Conservation (phyloP, 1,284 basidiomycete genomes). For the Austroboletus olivaceoglutinosus region DNA sequence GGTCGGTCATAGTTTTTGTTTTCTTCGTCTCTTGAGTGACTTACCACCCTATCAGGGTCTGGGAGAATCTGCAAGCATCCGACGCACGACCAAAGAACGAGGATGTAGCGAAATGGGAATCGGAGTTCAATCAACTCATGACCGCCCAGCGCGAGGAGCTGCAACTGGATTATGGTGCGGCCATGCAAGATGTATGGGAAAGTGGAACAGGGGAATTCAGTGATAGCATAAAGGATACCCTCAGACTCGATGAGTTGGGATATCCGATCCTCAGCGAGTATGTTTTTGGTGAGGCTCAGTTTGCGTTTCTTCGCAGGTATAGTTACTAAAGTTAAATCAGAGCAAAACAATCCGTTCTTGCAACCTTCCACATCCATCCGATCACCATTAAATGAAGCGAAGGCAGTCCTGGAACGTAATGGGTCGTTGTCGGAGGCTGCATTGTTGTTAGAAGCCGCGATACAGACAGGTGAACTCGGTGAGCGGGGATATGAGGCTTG, state of each 20-base stretch:
- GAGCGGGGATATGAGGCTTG: slow-evolving; percentile 87
- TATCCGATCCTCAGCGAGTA: slow-evolving; percentile 70
- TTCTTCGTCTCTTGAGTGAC: not conserved
- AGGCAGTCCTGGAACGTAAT: slow-evolving; percentile 71
- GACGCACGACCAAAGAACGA: slow-evolving; percentile 55
- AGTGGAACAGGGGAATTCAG: slow-evolving; percentile 45
- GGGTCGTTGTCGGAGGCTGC: slow-evolving; percentile 86
- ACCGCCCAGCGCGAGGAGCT: slow-evolving; percentile 60
- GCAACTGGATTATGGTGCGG: slow-evolving; percentile 56
- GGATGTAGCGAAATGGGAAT: slow-evolving; percentile 84
- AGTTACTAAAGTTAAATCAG: slow-evolving; percentile 34
- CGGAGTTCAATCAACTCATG: slow-evolving; percentile 83
- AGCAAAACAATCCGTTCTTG: slow-evolving; percentile 69
- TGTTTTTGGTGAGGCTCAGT: slow-evolving; percentile 61
- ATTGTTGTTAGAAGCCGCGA: slow-evolving; percentile 83
- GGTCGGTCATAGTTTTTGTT: slow-evolving; percentile 36
- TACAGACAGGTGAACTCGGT: slow-evolving; percentile 74
- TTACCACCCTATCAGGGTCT: slow-evolving; percentile 43
- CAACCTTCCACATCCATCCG: slow-evolving; percentile 47
- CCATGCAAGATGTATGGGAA: slow-evolving; percentile 65
- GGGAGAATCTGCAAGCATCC: slow-evolving; percentile 58
- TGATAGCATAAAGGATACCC: slow-evolving; percentile 36
- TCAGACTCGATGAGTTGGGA: slow-evolving; percentile 68
- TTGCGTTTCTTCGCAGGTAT: not conserved
- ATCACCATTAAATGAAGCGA: slow-evolving; percentile 67